These are phyloP conservation scores for Peronospora belbahrii DNA, from an alignment of 352 stramenopile species.

Conservation along the genomic window DNA sequence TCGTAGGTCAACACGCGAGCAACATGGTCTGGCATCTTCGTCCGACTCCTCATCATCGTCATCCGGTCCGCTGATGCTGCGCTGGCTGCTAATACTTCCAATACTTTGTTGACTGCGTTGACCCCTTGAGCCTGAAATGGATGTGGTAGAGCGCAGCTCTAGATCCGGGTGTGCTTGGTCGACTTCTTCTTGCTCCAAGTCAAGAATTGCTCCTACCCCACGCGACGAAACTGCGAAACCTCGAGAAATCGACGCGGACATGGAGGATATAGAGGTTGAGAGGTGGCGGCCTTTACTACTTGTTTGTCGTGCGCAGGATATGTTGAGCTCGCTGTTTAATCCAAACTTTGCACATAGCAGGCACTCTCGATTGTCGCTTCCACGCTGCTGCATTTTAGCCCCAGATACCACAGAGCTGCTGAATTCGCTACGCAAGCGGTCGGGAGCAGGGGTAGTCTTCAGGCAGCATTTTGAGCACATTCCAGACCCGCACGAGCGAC, in stretches of 20 bases:
- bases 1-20: conserved; percentile 10
- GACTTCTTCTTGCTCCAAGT: conserved; percentile 25
- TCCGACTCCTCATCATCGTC: conserved; percentile 18
- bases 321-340: conserved; percentile 10
- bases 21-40: conserved; percentile 16
- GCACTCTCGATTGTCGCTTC: conserved; percentile 31
- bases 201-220: conserved; percentile 7
- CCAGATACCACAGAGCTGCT: conserved; percentile 7
- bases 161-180: conserved; percentile 22
- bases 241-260: conserved; percentile 18
- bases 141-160: conserved; percentile 19
- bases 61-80: conserved; percentile 17
- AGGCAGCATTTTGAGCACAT: conserved; percentile 56
- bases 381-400: conserved; percentile 7
- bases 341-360: conserved; percentile 59
- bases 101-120: conserved; percentile 19
- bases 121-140: conserved; percentile 13
- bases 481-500: conserved; percentile 37
- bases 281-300: conserved; percentile 16
- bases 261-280: conserved; percentile 20
- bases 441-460: conserved; percentile 8
- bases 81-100: conserved; percentile 17
- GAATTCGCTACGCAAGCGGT: conserved; percentile 5
- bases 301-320: not conserved
- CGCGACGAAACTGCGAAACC: conserved; percentile 4